These are phyloP conservation scores for Acer yangbiense DNA, from an alignment of 345 rosid genomes.

Conservation along the genomic window DNA sequence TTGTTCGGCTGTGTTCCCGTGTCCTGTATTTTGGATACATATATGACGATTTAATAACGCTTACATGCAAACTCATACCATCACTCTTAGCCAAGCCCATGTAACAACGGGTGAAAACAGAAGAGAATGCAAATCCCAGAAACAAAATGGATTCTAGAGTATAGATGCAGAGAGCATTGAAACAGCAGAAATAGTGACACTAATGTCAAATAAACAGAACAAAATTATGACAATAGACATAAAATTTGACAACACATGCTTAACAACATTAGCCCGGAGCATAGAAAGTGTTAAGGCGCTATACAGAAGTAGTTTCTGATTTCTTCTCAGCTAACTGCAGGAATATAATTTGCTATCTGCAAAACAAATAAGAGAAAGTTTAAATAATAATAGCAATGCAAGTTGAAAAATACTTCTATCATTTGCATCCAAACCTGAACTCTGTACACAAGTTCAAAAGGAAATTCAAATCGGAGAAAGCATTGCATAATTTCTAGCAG, in stretches of 20 bases:
- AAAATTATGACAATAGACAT: constrained; percentile 1
- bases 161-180: constrained; percentile 6
- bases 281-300: constrained; percentile 4
- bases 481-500: too few species aligned
- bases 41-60: not conserved
- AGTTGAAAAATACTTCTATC: too few species aligned
- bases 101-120: not conserved
- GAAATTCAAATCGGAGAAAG: too few species aligned
- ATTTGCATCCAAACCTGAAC: too few species aligned
- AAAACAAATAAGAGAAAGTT: too few species aligned
- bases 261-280: constrained; percentile 2
- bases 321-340: too few species aligned
- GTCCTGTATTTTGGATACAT: not conserved
- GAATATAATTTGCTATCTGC: too few species aligned
- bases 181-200: not conserved
- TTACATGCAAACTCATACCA: not conserved
- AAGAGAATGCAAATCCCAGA: not conserved
- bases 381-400: too few species aligned
- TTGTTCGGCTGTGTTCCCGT: not conserved
- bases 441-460: too few species aligned
- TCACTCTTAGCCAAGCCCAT: not conserved
- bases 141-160: not conserved
- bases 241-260: not conserved
- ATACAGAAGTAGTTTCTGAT: too few species aligned
- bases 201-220: constrained; percentile 2